phyloP scores from a whole-genome alignment of 2,329 filamentous ascomycete genomes.

The Mycocentrospora acerina region DNA sequence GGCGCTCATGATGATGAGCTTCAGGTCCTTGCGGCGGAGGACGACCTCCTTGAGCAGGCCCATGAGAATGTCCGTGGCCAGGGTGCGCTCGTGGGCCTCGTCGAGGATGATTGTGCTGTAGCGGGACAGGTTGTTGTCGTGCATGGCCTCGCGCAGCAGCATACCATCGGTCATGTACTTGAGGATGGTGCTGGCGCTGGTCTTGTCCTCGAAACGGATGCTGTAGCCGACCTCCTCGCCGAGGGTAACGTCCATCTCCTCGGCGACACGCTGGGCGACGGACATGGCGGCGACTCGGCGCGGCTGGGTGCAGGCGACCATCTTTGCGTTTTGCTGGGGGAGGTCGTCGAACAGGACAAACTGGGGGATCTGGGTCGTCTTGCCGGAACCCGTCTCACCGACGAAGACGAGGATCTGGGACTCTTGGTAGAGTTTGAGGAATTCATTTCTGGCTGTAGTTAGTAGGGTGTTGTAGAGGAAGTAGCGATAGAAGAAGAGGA shows the following conservation, averaged over 20 bases:
- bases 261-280: constrained; percentile 92
- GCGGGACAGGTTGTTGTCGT: constrained; percentile 83
- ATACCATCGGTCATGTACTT: constrained; percentile 99
- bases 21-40: constrained; percentile 81
- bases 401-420: constrained; percentile 98
- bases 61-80: constrained; percentile 93
- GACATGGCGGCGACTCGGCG: constrained; percentile 97
- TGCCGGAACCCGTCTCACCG: constrained; percentile 98
- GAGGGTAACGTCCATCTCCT: constrained; percentile 89
- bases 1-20: constrained; percentile 94
- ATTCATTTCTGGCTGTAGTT: constrained; percentile 68
- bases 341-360: constrained; percentile 98
- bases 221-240: constrained; percentile 95
- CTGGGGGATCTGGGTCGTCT: constrained; percentile 98
- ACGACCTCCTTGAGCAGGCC: constrained; percentile 91
- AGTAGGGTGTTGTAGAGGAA: constrained; percentile 12
- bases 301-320: constrained; percentile 96
- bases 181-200: constrained; percentile 82
- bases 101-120: constrained; percentile 99
- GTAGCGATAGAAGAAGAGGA: too few species aligned
- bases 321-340: constrained; percentile 80
- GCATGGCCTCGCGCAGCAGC: constrained; percentile 90
- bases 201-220: constrained; percentile 95
- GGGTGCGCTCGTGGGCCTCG: constrained; percentile 96
- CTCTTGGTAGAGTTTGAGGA: constrained; percentile 87